Conservation (phyloP, 257 asterid genomes). For the Phtheirospermum japonicum region DNA sequence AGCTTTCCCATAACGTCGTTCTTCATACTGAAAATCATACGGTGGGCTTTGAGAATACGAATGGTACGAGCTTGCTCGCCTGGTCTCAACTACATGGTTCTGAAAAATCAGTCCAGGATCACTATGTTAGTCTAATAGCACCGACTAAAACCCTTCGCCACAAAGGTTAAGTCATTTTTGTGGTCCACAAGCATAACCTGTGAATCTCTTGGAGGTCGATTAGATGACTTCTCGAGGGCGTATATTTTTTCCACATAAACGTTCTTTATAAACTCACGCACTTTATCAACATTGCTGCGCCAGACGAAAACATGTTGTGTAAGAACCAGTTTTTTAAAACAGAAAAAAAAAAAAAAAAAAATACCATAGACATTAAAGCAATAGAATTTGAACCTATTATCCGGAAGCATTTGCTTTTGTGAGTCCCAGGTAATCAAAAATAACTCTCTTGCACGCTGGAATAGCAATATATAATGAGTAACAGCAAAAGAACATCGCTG, state of each 20-base stretch:
- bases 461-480: conserved; percentile 24
- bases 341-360: not conserved
- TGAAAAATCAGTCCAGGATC: conserved; percentile 35
- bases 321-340: not conserved
- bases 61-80: conserved; percentile 87
- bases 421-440: conserved; percentile 74
- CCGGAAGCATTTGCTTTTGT: conserved; percentile 65
- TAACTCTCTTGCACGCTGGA: conserved; percentile 83
- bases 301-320: conserved; percentile 20
- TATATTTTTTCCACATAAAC: conserved; percentile 60
- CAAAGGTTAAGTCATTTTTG: conserved; percentile 12
- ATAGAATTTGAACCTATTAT: conserved; percentile 52
- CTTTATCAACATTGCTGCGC: conserved; percentile 67
- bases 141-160: conserved; percentile 19
- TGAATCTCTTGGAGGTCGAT: conserved; percentile 70
- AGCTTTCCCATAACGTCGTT: conserved; percentile 72
- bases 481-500: conserved; percentile 1
- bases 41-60: conserved; percentile 92
- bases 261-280: conserved; percentile 69
- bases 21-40: conserved; percentile 88
- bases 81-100: conserved; percentile 59
- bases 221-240: conserved; percentile 46
- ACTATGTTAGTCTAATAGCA: conserved; percentile 18
- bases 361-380: not conserved
- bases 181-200: conserved; percentile 46